A percentile compares a stretch with the other conserved stretches of the same genome.
Evolutionary conservation across 2,329 filamentous ascomycete species (phyloP).

Genomic region (Parafenestella ontariensis): DNA sequence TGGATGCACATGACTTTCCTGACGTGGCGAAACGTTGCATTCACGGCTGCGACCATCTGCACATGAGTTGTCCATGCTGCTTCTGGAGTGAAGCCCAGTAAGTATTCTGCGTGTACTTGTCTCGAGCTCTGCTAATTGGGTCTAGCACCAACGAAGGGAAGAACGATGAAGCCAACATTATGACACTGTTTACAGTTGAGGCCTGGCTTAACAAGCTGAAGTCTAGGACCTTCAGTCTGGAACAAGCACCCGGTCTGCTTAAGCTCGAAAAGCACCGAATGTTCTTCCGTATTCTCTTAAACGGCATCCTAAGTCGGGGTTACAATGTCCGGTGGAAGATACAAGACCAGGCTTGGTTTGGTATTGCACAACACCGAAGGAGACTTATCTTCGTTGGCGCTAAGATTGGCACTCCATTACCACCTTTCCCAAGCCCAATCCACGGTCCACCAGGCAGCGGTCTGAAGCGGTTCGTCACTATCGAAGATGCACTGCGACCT

Average conservation of each 20-base stretch:
- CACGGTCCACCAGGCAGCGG: constrained; percentile 31
- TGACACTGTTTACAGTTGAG: constrained; percentile 24
- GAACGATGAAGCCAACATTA: constrained; percentile 31
- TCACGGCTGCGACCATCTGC: constrained; percentile 15
- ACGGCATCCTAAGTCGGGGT: constrained; percentile 20
- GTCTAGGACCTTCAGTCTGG: constrained; percentile 24
- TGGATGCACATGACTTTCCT: constrained; percentile 26
- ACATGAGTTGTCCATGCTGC: constrained; percentile 27
- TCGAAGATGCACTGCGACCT: constrained; percentile 28
- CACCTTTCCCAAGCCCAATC: constrained; percentile 36
- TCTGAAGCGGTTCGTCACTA: constrained; percentile 23
- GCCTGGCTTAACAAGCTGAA: constrained; percentile 19
- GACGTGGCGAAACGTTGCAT: neutral
- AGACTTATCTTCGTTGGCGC: constrained; percentile 11
- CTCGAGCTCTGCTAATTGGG: constrained; percentile 2
- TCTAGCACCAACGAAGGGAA: constrained; percentile 16
- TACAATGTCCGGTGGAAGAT: constrained; percentile 37
- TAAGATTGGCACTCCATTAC: constrained; percentile 31
- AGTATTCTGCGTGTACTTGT: constrained; percentile 3
- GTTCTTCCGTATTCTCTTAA: constrained; percentile 18
- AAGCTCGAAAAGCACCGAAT: constrained; percentile 8
- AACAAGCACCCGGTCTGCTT: constrained; percentile 6
- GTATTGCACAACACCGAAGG: constrained; percentile 34
- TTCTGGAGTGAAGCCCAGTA: constrained; percentile 27
- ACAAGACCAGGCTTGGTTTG: constrained; percentile 22